Evolutionary conservation across 2,329 filamentous ascomycete species (phyloP).

Genomic region (Aureobasidium pullulans): DNA sequence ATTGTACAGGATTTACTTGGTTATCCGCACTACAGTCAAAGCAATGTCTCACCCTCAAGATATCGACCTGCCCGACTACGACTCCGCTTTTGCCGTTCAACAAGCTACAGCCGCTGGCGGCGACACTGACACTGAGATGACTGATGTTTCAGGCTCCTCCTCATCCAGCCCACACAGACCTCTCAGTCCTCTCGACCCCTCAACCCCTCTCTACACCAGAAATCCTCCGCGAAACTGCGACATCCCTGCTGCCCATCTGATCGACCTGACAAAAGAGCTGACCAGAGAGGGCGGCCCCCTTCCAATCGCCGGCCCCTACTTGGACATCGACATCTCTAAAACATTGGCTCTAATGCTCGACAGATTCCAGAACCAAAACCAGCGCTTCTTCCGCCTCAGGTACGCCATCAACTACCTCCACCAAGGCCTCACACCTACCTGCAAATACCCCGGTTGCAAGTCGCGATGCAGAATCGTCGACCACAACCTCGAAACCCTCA

Average conservation of each 20-base stretch:
- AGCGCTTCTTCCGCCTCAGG: neutral
- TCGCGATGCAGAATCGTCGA: neutral
- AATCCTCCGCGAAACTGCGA: neutral
- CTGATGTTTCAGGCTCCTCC: neutral
- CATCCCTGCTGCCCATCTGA: neutral
- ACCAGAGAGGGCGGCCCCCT: neutral
- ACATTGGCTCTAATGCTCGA: neutral
- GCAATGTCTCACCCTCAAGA: neutral
- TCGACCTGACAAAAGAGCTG: neutral
- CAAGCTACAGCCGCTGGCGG: neutral
- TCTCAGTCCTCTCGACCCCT: neutral
- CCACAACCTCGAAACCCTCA: neutral
- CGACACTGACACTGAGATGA: neutral
- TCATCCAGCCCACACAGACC: neutral
- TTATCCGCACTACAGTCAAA: neutral
- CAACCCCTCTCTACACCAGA: neutral
- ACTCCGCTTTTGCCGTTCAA: neutral
- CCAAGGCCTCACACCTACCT: neutral
- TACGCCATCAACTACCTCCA: neutral
- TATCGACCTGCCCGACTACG: neutral
- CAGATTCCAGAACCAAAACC: neutral
- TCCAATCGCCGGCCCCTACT: neutral
- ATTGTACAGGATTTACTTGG: neutral
- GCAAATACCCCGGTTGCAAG: neutral
- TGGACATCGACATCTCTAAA: neutral